A percentile compares a stretch with the other conserved stretches of the same genome.
Evolutionary conservation across 2,329 filamentous ascomycete species (phyloP).

Genomic region (Chaetomiaceae sp.): DNA sequence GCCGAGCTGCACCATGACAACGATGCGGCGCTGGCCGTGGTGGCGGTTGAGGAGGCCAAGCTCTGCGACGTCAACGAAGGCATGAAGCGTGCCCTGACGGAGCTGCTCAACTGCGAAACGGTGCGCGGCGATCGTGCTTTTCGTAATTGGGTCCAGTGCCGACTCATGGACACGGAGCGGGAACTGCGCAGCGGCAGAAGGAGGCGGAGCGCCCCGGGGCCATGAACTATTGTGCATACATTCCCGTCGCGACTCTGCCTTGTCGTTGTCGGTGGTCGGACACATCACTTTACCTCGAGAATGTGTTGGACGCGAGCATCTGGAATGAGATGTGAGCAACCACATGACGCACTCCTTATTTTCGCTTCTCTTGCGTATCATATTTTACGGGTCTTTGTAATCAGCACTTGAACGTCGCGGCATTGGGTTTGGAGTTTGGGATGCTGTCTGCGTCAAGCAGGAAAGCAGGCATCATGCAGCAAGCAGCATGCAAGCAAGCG

Average conservation of each 20-base stretch:
- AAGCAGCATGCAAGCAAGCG: no score
- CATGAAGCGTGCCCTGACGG: slow-evolving; percentile 58
- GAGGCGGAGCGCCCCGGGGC: slow-evolving; percentile 38
- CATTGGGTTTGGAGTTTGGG: slow-evolving; percentile 18
- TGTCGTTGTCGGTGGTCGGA: background rate
- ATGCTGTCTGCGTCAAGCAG: background rate
- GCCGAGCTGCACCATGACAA: slow-evolving; percentile 34
- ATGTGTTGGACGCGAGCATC: no score
- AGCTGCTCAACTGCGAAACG: slow-evolving; percentile 56
- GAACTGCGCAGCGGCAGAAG: slow-evolving; percentile 52
- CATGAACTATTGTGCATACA: no score
- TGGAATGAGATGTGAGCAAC: no score
- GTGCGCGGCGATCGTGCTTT: slow-evolving; percentile 49
- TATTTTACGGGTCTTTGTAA: slow-evolving; percentile 6
- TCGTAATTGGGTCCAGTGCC: slow-evolving; percentile 55
- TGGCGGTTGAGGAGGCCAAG: slow-evolving; percentile 50
- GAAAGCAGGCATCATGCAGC: background rate
- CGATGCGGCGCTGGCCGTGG: slow-evolving; percentile 45
- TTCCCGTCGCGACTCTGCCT: no score
- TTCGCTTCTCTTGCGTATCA: background rate
- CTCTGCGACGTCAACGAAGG: slow-evolving; percentile 55
- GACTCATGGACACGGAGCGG: slow-evolving; percentile 57
- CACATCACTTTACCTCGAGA: no score
- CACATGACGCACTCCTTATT: background rate
- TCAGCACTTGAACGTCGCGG: background rate